These are phyloP conservation scores for Metschnikowia kunwiensis DNA, from an alignment of 805 yeast species.

Conservation along the genomic window DNA sequence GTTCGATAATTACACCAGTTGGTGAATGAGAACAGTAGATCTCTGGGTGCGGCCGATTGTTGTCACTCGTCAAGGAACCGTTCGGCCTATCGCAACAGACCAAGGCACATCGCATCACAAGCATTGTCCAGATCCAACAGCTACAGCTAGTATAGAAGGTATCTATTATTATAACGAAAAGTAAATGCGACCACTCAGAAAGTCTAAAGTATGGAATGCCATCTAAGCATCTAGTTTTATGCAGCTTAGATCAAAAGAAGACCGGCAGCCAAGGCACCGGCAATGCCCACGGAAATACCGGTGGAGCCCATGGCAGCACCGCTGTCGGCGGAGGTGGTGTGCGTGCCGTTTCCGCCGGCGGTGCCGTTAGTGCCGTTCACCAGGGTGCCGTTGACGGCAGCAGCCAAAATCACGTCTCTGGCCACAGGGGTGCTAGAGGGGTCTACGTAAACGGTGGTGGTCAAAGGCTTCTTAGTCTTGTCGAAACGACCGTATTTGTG, in stretches of 20 bases:
- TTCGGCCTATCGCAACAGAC: too few relatives aligned
- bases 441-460: slow-evolving; percentile 35
- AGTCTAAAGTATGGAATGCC: too few relatives aligned
- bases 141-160: too few relatives aligned
- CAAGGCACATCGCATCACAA: too few relatives aligned
- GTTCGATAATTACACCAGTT: too few relatives aligned
- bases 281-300: slow-evolving; percentile 29
- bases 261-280: slow-evolving; percentile 51
- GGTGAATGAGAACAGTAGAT: too few relatives aligned
- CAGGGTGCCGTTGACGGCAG: slow-evolving; percentile 10
- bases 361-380: slow-evolving; percentile 16
- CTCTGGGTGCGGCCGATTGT: too few relatives aligned
- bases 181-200: too few relatives aligned
- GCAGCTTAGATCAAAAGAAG: slow-evolving; percentile 36
- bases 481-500: slow-evolving; percentile 35
- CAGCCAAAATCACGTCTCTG: slow-evolving; percentile 15
- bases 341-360: slow-evolving; percentile 15
- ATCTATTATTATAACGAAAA: too few relatives aligned
- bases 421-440: slow-evolving; percentile 14
- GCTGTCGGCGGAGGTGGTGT: slow-evolving; percentile 24
- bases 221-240: too few relatives aligned
- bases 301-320: slow-evolving; percentile 20
- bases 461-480: slow-evolving; percentile 31
- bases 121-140: too few relatives aligned
- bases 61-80: too few relatives aligned